Base-by-base conservation (phyloP, 2,329 filamentous ascomycete species). In the Colletotrichum cordylinicola region DNA sequence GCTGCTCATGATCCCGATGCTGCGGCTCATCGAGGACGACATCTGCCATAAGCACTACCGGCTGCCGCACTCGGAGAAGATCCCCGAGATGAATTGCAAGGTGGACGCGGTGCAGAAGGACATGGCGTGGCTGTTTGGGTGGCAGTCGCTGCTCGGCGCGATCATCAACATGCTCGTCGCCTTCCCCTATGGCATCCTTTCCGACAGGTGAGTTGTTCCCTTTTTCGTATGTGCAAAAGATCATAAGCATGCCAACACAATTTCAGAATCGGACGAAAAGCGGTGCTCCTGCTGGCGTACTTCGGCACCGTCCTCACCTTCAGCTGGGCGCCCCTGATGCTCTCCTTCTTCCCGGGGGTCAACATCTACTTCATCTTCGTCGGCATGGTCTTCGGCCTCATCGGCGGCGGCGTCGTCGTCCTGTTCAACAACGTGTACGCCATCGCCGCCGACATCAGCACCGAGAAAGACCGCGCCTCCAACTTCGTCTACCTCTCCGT, bases 81-180 rank as follows among this genome's bases (percentile, higher is more conserved):
- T 86, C 29, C 84, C 86, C 24, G 86, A 88, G 81, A 83, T 83
- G 82, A 81, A 83, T 69, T 88, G 86, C 79, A 88, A 88, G 74
- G 82, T 80, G 15, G 84, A 86, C 33, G 82, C 83, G 72, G 83
- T 88, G 9, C 86, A 88, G 80, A 80, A 82, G 24, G 78, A 78
- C 8, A 78, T 88, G 74, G 86, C 85, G 15, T 87, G 83, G 73
- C 55, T 87, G 48, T 76, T 83, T 35, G 86, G 86, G 7, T 85
- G 85, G 82, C 80, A 81, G 8, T 60, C 75, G 13, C 81, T 87
- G 27, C 75, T 82, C 5, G 79, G 74, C 10, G 82, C 85, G 2
- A 64, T 87, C 8, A 79, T 87, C 61, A 83, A 85, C 13, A 80
- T 88, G 8, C 12, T 87, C 18, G 83, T 84, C 21, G 83, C 86